Evolutionary conservation across 495 filamentous ascomycete species (phyloP).

Genomic region (Penicillium bovifimosum): DNA sequence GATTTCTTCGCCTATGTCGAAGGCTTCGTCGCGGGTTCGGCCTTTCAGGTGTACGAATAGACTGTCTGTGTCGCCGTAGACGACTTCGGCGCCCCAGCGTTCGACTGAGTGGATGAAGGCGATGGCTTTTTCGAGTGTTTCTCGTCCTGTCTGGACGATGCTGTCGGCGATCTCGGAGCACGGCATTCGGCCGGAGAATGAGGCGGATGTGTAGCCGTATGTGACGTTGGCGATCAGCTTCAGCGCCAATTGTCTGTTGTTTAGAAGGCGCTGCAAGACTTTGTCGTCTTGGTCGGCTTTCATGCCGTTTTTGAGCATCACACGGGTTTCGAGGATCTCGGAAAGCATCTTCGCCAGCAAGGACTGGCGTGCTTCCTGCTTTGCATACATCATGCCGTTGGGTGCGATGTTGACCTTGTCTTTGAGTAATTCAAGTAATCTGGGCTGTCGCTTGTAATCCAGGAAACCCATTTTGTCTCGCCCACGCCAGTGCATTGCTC

Average conservation of each 20-base stretch:
- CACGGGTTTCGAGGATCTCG: constrained; percentile 91
- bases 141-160: constrained; percentile 91
- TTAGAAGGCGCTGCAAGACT: constrained; percentile 76
- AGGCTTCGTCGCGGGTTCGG: constrained; percentile 79
- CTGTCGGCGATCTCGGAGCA: constrained; percentile 97
- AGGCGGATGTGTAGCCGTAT: constrained; percentile 94
- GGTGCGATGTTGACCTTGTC: constrained; percentile 90
- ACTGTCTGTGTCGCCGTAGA: constrained; percentile 97
- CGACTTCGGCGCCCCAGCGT: constrained; percentile 89
- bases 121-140: constrained; percentile 92
- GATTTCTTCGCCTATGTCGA: constrained; percentile 89
- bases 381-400: constrained; percentile 94
- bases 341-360: constrained; percentile 93
- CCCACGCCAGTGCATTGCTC: constrained; percentile 78
- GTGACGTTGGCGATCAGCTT: constrained; percentile 98
- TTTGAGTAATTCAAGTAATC: constrained; percentile 71
- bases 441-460: constrained; percentile 69
- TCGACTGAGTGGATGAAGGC: constrained; percentile 83
- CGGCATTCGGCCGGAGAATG: constrained; percentile 94
- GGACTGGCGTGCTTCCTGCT: constrained; percentile 78
- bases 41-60: constrained; percentile 91
- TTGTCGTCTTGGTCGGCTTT: constrained; percentile 90
- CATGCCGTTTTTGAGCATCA: constrained; percentile 99
- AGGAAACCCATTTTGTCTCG: constrained; percentile 92
- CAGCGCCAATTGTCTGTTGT: constrained; percentile 92